Conservation (phyloP, 345 rosid species). For the Sonneratia caseolaris region DNA sequence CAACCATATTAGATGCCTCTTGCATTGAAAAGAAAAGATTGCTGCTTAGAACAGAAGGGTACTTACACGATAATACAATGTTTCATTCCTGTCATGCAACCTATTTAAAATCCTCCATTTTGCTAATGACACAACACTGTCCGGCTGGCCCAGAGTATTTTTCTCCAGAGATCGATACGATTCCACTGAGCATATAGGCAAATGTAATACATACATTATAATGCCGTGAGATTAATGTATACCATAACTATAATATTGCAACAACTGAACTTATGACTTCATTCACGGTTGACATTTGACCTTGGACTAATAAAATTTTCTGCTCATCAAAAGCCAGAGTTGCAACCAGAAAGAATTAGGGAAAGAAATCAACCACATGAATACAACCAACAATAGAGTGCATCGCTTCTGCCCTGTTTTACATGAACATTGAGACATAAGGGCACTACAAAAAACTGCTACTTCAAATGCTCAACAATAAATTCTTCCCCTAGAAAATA, state of each 20-base stretch:
- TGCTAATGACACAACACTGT: constrained; percentile 58
- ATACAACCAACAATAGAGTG: neutral
- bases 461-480: neutral
- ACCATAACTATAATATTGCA: neutral
- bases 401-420: neutral
- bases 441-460: too few relatives aligned
- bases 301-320: neutral
- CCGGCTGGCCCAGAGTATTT: constrained; percentile 57
- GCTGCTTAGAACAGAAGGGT: constrained; percentile 3
- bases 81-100: constrained; percentile 96
- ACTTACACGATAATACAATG: constrained; percentile 76
- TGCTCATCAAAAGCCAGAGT: neutral
- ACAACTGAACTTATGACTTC: neutral
- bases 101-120: constrained; percentile 98
- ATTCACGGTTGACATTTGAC: neutral
- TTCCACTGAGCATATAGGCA: constrained; percentile 49
- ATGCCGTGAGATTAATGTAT: neutral
- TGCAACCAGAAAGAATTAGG: neutral
- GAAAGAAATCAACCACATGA: neutral
- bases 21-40: constrained; percentile 10
- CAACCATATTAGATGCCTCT: neutral
- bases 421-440: neutral
- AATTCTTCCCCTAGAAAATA: neutral
- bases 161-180: constrained; percentile 83
- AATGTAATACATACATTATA: neutral